phyloP scores from a whole-genome alignment of 164 flowering plant genomes.

The Umbellularia californica region DNA sequence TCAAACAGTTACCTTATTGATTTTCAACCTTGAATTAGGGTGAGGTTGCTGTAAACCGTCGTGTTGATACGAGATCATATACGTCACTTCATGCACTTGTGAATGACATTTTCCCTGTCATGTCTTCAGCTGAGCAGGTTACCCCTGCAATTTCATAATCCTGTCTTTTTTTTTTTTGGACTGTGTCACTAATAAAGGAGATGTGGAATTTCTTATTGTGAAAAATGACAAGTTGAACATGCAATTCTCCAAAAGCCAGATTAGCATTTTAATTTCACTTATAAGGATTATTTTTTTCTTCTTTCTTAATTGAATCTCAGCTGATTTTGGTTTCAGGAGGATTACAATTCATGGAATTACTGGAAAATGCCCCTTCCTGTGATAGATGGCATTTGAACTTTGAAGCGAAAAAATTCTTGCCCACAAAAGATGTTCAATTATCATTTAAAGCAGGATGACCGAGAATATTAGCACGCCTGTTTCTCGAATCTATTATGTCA shows the following conservation, averaged over 20 bases:
- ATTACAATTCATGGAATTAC: constrained; percentile 86
- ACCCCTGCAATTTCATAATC: not conserved
- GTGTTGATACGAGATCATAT: constrained; percentile 75
- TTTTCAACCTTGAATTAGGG: constrained; percentile 42
- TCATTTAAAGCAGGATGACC: constrained; percentile 6
- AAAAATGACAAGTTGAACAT: not conserved
- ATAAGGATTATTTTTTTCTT: not conserved
- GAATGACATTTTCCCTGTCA: constrained; percentile 81
- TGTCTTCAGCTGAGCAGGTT: constrained; percentile 67
- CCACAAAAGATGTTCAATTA: constrained; percentile 8
- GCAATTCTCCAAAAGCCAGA: not conserved
- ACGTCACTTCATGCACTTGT: constrained; percentile 76
- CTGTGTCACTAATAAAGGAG: not conserved
- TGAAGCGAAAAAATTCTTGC: constrained; percentile 26
- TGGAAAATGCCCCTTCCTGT: constrained; percentile 74
- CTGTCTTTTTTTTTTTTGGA: not conserved
- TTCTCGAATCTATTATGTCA: not conserved
- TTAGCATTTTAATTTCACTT: not conserved
- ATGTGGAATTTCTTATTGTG: not conserved
- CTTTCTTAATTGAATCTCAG: not conserved
- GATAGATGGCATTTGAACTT: constrained; percentile 33
- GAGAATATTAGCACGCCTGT: constrained; percentile 5
- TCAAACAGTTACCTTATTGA: not conserved
- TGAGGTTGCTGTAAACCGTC: constrained; percentile 70
- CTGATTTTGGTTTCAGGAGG: constrained; percentile 57